Conservation (phyloP, 2,329 filamentous ascomycete genomes). For the Colletotrichum tabaci region DNA sequence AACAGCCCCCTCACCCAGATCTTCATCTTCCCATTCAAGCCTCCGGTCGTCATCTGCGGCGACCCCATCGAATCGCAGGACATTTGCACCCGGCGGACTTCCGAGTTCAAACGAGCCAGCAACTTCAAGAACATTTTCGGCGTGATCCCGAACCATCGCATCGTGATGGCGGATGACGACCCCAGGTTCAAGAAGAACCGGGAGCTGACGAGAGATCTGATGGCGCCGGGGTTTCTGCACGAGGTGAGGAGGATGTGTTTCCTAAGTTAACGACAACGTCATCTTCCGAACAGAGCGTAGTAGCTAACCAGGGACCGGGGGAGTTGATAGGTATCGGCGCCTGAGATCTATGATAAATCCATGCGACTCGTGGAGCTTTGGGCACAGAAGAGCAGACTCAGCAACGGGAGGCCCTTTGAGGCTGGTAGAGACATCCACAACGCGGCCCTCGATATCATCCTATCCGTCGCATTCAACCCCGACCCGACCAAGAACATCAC, state of each 20-base stretch:
- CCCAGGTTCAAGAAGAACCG: conserved; percentile 52
- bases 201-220: conserved; percentile 54
- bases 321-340: conserved; percentile 50
- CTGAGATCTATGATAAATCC: conserved; percentile 52
- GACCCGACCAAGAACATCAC: conserved; percentile 31
- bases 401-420: conserved; percentile 50
- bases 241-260: conserved; percentile 20
- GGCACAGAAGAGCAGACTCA: conserved; percentile 50
- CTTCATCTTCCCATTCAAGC: conserved; percentile 51
- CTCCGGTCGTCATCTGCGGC: conserved; percentile 50
- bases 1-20: conserved; percentile 50
- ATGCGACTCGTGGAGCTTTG: conserved; percentile 53
- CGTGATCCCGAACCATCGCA: conserved; percentile 49
- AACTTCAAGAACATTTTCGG: conserved; percentile 41
- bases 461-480: conserved; percentile 52
- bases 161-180: conserved; percentile 51
- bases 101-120: conserved; percentile 52
- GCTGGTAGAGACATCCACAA: conserved; percentile 52
- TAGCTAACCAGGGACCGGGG: background rate
- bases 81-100: conserved; percentile 49
- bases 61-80: conserved; percentile 52
- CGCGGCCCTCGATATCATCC: conserved; percentile 53
- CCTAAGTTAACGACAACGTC: background rate
- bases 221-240: conserved; percentile 55
- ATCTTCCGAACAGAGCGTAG: background rate